Evolutionary conservation across 2,329 filamentous ascomycete genomes (phyloP), one percentile per base, ranked within the genome.

Genomic region (Diplocarpon mali): DNA sequence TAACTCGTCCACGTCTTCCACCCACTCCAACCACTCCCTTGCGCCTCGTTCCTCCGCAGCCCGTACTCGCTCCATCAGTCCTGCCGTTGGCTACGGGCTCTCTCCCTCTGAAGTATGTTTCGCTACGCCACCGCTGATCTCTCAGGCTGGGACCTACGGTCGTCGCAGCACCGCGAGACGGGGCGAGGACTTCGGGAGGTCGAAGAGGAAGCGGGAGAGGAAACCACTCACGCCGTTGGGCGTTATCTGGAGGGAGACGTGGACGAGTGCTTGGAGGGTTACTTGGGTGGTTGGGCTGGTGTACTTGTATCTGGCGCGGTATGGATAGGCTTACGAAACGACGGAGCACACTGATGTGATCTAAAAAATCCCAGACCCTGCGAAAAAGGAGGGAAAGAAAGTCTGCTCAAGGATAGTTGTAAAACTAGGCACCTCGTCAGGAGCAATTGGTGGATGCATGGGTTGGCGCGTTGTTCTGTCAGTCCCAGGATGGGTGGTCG

Each of bases 261-360:
- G 70, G 64, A 72, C 68, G 8, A 80, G 75, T 36, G 56, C 80
- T 14, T 78, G 75, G 65, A 69, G 74, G 38, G 78, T 88, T 3
- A 69, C 69, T 5, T 76, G 74, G 70, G 73, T 84, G 62, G 77
- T 76, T 15, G 35, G 42, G 8, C 17, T 46, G 15, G 40, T 42
- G 35, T 46, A 46, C 39, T 39, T 39, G 30, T 46, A 42, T 28
- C 30, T 46, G n/a, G 35, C 39, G 6, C 27, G 39, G 36, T 53
- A 24, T 50, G 49, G 46, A 32, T 45, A 29, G 36, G 41, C 7
- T 14, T 12, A 9, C 30, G 11, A 14, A 4, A 32, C 5, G n/a
- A 14, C 4, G 10, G 30, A 12, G 30, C 11, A 32, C 11, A 32
- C 29, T 30, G 11, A 32, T 12, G 20, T 3, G 20, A 24, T 4